These are phyloP conservation scores for Fragaria nilgerrensis DNA, from an alignment of 306 rosid species.

Conservation along the genomic window DNA sequence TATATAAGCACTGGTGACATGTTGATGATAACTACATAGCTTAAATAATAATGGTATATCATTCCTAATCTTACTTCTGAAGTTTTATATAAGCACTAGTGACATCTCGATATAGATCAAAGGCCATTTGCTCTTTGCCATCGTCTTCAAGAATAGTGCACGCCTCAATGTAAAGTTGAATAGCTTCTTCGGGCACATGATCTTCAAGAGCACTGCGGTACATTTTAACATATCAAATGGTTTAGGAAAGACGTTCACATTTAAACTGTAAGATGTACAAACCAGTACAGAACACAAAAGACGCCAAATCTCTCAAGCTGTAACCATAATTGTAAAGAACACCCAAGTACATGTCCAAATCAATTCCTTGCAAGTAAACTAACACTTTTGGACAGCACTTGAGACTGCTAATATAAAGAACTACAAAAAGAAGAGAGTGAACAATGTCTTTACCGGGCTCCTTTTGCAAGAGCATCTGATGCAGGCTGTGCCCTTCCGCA, in stretches of 20 bases:
- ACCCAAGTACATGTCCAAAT: neutral
- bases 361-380: neutral
- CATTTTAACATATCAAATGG: conserved; percentile 7
- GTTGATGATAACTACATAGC: conserved; percentile 32
- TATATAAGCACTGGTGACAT: conserved; percentile 57
- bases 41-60: neutral
- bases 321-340: neutral
- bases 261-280: neutral
- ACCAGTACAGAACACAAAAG: neutral
- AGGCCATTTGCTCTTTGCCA: conserved; percentile 91
- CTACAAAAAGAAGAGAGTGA: neutral
- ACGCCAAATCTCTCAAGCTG: neutral
- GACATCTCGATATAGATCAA: conserved; percentile 86
- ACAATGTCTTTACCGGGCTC: conserved; percentile 64
- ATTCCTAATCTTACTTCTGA: conserved; percentile 68
- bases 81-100: conserved; percentile 65
- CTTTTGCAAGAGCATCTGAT: conserved; percentile 91
- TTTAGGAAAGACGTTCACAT: neutral
- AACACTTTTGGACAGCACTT: neutral
- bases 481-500: conserved; percentile 96
- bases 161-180: conserved; percentile 83
- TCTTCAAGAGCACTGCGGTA: conserved; percentile 80
- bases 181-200: conserved; percentile 73
- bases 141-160: conserved; percentile 87
- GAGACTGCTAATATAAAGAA: neutral